Conservation (phyloP, 1,284 basidiomycete genomes). For the Volvariella surrecta region DNA sequence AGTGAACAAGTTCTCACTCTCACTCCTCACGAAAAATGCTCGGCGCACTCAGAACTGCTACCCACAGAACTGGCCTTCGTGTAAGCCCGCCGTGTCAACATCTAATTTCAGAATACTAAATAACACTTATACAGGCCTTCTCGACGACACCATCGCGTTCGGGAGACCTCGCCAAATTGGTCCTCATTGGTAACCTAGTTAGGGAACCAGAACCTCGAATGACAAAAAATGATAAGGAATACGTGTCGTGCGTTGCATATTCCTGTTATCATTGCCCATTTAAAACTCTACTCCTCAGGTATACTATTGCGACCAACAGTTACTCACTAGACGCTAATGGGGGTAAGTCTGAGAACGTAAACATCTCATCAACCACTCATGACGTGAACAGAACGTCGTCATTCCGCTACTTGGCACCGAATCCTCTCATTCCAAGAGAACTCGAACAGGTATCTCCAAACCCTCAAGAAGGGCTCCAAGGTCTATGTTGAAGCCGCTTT, state of each 20-base stretch:
- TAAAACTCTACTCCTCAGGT: constrained; percentile 29
- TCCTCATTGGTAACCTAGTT: constrained; percentile 65
- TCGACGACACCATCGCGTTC: constrained; percentile 47
- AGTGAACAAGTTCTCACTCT: neutral
- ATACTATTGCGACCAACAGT: constrained; percentile 61
- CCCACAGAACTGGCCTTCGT: constrained; percentile 33
- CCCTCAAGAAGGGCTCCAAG: constrained; percentile 55
- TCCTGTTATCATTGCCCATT: neutral
- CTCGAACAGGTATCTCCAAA: constrained; percentile 52
- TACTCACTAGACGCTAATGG: constrained; percentile 51
- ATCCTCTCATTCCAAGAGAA: constrained; percentile 58
- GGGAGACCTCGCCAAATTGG: constrained; percentile 63
- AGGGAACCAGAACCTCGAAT: constrained; percentile 60
- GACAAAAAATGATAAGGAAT: constrained; percentile 72
- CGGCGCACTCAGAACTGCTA: constrained; percentile 32
- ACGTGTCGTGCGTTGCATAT: constrained; percentile 46
- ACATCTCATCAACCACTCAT: constrained; percentile 2
- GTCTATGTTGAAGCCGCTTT: constrained; percentile 74
- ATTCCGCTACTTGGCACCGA: constrained; percentile 60
- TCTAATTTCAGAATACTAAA: neutral
- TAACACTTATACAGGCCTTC: constrained; percentile 44
- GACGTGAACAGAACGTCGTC: constrained; percentile 36
- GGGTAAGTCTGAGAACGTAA: constrained; percentile 34
- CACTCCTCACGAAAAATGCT: constrained; percentile 41
- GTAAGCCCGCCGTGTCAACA: constrained; percentile 31